Evolutionary conservation across 345 rosid genomes (phyloP), one percentile per base, ranked within the genome.

Genomic region (Bruguiera gymnorhiza): DNA sequence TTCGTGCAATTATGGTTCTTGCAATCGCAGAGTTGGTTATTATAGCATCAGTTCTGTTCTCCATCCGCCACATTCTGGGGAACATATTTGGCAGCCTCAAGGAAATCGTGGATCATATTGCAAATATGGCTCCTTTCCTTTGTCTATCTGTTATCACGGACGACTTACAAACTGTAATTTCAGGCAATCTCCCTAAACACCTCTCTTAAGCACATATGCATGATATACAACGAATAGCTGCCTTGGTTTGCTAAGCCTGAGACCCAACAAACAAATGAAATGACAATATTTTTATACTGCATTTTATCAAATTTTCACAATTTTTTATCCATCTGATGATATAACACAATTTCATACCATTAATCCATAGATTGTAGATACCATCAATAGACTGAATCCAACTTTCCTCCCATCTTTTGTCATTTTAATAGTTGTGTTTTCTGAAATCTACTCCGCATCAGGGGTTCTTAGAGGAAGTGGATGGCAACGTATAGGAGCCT

Each of bases 391-490:
- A 43, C 4, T 43, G 16, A 43, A 13, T 43, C 50, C 15, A 43
- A 13, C 50, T 0, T 43, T 43, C 15, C 1, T 43, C 50, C 19
- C 13, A 13, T 43, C 13, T 0, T 11, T 43, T 43, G 50, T 43
- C 50, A 43, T 43, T 13, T 11, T 43, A 4, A 13, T 20, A 20
- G 24, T 8, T 53, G 53, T 6, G 20, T 24, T 8, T 43, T 43
- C 34, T 51, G 19, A 6, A n/a, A 34, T 39, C 29, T 66, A 13
- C 24, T 65, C 32, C 56, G 54, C 24, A 52, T 8, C 75, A 78
- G 82, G 87, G 19, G 69, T 54, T 43, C 76, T 72, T 2, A 77
- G 89, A 53, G 86, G 86, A 67, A 67, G 88, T 63, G 85, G 84
- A 48, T 73, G 83, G 89, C 85, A 77, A 62, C 74, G 73, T 11